Conservation (phyloP, 2,329 filamentous ascomycete genomes). For the Huntiella omanensis region DNA sequence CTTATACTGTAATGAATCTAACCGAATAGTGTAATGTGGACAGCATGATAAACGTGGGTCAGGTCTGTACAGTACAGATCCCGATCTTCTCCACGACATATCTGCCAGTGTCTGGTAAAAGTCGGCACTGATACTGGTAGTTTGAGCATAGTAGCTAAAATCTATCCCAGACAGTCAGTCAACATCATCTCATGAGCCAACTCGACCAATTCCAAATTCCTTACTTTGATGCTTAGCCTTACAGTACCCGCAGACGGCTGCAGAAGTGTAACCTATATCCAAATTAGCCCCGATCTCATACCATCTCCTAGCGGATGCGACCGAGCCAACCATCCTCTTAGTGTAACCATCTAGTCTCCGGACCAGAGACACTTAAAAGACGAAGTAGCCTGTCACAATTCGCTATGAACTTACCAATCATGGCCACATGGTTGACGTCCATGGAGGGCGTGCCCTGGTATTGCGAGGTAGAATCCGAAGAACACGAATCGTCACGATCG, state of each 20-base stretch:
- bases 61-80: constrained; percentile 54
- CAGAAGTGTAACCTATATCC: constrained; percentile 3
- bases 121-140: constrained; percentile 38
- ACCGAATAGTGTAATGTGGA: constrained; percentile 70
- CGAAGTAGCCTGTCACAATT: too few relatives aligned
- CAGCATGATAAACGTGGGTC: constrained; percentile 70
- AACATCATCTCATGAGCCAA: too few relatives aligned
- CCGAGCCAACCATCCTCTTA: too few relatives aligned
- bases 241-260: constrained; percentile 5
- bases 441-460: too few relatives aligned
- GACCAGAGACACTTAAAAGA: too few relatives aligned
- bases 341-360: too few relatives aligned
- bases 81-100: constrained; percentile 60
- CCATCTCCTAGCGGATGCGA: too few relatives aligned
- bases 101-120: constrained; percentile 58
- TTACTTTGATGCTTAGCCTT: constrained; percentile 5
- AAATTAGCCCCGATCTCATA: neutral
- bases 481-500: too few relatives aligned
- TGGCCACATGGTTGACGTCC: too few relatives aligned
- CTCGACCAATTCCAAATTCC: neutral
- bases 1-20: constrained; percentile 46
- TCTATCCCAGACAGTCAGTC: constrained; percentile 25
- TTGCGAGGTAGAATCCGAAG: too few relatives aligned
- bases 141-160: constrained; percentile 51
- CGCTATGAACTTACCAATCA: too few relatives aligned